A percentile compares a stretch with the other conserved stretches of the same genome.
These are phyloP conservation scores for Aspergillus vadensis DNA, from an alignment of 2,329 filamentous ascomycete genomes.

Conservation along the genomic window DNA sequence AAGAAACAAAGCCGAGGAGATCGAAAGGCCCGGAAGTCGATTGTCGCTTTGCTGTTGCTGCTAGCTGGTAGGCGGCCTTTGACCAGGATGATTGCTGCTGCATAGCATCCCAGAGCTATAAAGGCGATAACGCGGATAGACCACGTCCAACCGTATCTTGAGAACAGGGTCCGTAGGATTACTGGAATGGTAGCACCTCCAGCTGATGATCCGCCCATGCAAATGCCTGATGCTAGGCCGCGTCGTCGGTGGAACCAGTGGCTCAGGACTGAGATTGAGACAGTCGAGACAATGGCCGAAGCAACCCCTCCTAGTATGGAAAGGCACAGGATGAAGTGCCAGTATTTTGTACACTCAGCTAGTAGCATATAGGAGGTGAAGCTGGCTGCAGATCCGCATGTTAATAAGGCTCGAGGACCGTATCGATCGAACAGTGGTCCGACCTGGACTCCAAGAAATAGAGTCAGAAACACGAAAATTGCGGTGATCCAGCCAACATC, in stretches of 20 bases:
- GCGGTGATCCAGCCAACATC: slow-evolving; percentile 56
- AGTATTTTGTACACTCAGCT: slow-evolving; percentile 51
- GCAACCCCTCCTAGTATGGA: slow-evolving; percentile 39
- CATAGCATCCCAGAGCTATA: slow-evolving; percentile 38
- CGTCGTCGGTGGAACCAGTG: slow-evolving; percentile 45
- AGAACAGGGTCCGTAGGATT: slow-evolving; percentile 34
- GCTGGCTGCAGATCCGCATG: slow-evolving; percentile 41
- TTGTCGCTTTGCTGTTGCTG: slow-evolving; percentile 28
- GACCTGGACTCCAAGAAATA: slow-evolving; percentile 51
- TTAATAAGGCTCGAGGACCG: slow-evolving; percentile 46
- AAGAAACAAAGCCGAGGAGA: slow-evolving; percentile 48
- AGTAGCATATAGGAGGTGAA: slow-evolving; percentile 49
- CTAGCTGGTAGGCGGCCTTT: slow-evolving; percentile 37
- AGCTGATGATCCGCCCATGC: slow-evolving; percentile 43
- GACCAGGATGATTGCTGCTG: slow-evolving; percentile 34
- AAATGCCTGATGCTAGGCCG: slow-evolving; percentile 43
- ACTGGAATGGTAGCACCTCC: slow-evolving; percentile 43
- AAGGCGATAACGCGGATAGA: slow-evolving; percentile 42
- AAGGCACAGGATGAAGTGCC: slow-evolving; percentile 51
- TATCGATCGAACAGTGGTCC: slow-evolving; percentile 54
- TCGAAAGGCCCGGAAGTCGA: slow-evolving; percentile 47
- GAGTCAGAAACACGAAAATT: slow-evolving; percentile 48
- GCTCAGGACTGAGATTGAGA: slow-evolving; percentile 40
- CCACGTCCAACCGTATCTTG: slow-evolving; percentile 39
- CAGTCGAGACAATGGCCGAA: slow-evolving; percentile 40